phyloP scores from a whole-genome alignment of 495 filamentous ascomycete genomes.

The Aspergillus affinis region DNA sequence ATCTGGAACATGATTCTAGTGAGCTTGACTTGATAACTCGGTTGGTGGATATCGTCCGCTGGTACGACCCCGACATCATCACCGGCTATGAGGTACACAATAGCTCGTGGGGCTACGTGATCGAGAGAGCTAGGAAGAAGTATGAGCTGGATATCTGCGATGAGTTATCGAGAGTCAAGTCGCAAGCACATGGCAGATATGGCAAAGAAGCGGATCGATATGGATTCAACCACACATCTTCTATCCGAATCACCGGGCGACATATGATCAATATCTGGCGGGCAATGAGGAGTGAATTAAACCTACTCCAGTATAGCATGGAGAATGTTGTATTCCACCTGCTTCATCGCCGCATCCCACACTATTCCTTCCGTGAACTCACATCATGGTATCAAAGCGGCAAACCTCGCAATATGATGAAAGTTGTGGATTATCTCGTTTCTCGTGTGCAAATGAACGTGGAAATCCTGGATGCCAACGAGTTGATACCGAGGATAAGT shows the following conservation, averaged over 20 bases:
- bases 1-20: slow-evolving; percentile 69
- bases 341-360: slow-evolving; percentile 85
- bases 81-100: slow-evolving; percentile 96
- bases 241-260: slow-evolving; percentile 82
- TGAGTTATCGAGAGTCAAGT: slow-evolving; percentile 86
- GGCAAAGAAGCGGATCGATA: slow-evolving; percentile 85
- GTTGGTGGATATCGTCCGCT: slow-evolving; percentile 82
- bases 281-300: slow-evolving; percentile 88
- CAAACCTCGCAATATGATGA: slow-evolving; percentile 66
- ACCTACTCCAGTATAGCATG: slow-evolving; percentile 89
- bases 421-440: slow-evolving; percentile 75
- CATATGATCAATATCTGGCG: slow-evolving; percentile 98
- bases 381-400: slow-evolving; percentile 77
- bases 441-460: slow-evolving; percentile 78
- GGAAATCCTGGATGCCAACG: slow-evolving; percentile 88
- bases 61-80: slow-evolving; percentile 86
- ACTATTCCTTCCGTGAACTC: slow-evolving; percentile 75
- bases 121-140: slow-evolving; percentile 80
- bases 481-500: slow-evolving; percentile 83
- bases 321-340: slow-evolving; percentile 96
- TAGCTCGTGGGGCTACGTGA: slow-evolving; percentile 90
- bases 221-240: slow-evolving; percentile 90
- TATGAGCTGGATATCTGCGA: slow-evolving; percentile 90
- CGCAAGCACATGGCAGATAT: slow-evolving; percentile 74
- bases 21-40: slow-evolving; percentile 83